Conservation (phyloP, 306 rosid species). For the Rosa lucieae region DNA sequence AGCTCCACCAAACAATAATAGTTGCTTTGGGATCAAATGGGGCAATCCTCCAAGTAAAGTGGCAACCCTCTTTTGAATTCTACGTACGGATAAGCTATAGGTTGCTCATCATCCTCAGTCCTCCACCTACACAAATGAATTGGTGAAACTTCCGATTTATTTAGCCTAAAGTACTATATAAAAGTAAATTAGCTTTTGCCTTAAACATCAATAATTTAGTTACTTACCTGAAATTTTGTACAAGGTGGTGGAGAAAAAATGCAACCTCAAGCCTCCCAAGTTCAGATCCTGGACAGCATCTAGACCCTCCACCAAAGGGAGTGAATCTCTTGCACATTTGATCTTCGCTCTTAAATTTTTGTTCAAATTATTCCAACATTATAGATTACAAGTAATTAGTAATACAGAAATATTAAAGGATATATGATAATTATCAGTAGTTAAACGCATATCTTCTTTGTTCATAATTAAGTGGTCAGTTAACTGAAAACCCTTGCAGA, state of each 20-base stretch:
- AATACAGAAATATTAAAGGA: background rate
- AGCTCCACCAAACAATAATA: conserved; percentile 17
- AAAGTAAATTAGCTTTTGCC: background rate
- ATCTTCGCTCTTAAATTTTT: conserved; percentile 25
- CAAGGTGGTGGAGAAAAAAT: conserved; percentile 41
- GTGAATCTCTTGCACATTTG: conserved; percentile 33
- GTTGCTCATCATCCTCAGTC: conserved; percentile 33
- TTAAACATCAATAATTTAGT: background rate
- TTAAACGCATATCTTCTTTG: background rate
- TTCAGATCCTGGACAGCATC: conserved; percentile 42
- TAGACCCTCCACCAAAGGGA: conserved; percentile 43
- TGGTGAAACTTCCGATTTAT: background rate
- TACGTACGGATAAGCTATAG: conserved; percentile 37
- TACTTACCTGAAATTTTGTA: conserved; percentile 31
- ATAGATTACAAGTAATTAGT: background rate
- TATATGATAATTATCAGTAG: background rate
- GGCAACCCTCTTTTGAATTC: conserved; percentile 34
- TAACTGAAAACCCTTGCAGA: no score
- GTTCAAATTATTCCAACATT: background rate
- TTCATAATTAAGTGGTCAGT: background rate
- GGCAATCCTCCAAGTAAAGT: conserved; percentile 27
- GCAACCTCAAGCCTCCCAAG: conserved; percentile 38
- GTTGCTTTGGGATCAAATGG: conserved; percentile 15
- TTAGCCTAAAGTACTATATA: background rate
- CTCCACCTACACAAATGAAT: conserved; percentile 30